Conservation (phyloP, 2,329 filamentous ascomycete species). For the Trichophaea hybrida region DNA sequence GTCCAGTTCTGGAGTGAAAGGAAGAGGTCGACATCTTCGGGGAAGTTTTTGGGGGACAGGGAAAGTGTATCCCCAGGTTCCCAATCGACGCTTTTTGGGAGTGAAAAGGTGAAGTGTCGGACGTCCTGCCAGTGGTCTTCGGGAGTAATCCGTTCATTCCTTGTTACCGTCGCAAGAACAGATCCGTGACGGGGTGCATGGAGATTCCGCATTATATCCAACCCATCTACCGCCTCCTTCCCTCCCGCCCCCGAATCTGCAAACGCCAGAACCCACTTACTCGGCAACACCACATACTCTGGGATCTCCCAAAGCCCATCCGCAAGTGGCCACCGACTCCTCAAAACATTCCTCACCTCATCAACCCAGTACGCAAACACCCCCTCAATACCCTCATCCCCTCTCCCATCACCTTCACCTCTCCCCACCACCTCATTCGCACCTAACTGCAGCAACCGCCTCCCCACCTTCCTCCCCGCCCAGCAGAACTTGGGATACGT, state of each 20-base stretch:
- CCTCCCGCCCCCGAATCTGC: conserved; percentile 17
- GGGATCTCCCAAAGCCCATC: conserved; percentile 54
- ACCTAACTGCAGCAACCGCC: conserved; percentile 69
- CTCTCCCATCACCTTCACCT: conserved; percentile 84
- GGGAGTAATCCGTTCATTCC: conserved; percentile 64
- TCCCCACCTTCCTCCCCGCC: conserved; percentile 76
- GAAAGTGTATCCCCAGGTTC: conserved; percentile 64
- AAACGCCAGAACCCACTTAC: conserved; percentile 50
- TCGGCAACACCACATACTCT: conserved; percentile 56
- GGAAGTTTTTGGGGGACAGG: conserved; percentile 78
- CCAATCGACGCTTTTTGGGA: conserved; percentile 36
- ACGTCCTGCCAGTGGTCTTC: conserved; percentile 83
- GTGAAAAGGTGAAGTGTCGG: conserved; percentile 53
- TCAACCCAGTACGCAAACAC: conserved; percentile 66
- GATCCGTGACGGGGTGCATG: conserved; percentile 12
- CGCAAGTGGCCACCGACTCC: conserved; percentile 55
- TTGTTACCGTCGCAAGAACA: conserved; percentile 40
- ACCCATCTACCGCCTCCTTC: not conserved
- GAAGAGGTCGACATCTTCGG: conserved; percentile 62
- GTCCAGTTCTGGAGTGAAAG: conserved; percentile 69
- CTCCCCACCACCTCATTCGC: conserved; percentile 59
- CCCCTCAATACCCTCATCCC: conserved; percentile 73
- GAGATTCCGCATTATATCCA: conserved; percentile 8
- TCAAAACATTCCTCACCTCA: conserved; percentile 50
- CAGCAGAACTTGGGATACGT: conserved; percentile 96